Percentiles rank a stretch among this genome's conserved stretches.
Conservation (phyloP, 2,329 filamentous ascomycete species). For the Fusarium citri region DNA sequence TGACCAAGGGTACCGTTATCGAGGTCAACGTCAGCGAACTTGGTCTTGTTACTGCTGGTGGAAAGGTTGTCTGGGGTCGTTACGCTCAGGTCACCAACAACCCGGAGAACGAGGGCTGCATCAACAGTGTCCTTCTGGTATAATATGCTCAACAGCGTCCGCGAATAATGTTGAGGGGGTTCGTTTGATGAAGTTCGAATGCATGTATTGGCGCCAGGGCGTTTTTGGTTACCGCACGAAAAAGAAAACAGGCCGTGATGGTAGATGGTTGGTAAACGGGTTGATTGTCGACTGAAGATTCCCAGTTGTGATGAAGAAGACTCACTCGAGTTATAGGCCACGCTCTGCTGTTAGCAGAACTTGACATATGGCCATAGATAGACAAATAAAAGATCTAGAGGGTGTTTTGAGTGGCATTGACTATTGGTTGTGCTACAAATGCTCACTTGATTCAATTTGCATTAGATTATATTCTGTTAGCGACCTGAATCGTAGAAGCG, state of each 20-base stretch:
- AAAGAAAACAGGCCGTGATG: constrained; percentile 33
- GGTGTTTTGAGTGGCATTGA: constrained; percentile 1
- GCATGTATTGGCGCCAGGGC: constrained; percentile 47
- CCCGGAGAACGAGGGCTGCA: constrained; percentile 58
- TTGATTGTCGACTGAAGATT: constrained; percentile 47
- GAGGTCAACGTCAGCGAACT: constrained; percentile 96
- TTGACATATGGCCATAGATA: constrained; percentile 37
- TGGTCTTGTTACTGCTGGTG: constrained; percentile 88
- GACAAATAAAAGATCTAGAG: constrained; percentile 25
- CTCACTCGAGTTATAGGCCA: constrained; percentile 42
- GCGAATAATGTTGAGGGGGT: constrained; percentile 21
- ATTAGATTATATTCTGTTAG: background rate
- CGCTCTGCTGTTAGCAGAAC: constrained; percentile 27
- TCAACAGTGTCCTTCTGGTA: constrained; percentile 45
- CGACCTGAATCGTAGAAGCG: background rate
- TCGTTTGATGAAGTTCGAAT: constrained; percentile 39
- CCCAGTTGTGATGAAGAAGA: constrained; percentile 46
- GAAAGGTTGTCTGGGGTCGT: constrained; percentile 93
- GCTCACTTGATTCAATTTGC: background rate
- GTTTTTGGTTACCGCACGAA: constrained; percentile 42
- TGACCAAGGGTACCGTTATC: constrained; percentile 82
- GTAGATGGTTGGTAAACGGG: constrained; percentile 40
- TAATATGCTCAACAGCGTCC: constrained; percentile 26
- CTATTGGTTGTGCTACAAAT: background rate
- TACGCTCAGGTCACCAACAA: constrained; percentile 70